Evolutionary conservation across 305 asterid species (phyloP), one percentile per base, ranked within the genome.

Genomic region (Plantago coronopus): DNA sequence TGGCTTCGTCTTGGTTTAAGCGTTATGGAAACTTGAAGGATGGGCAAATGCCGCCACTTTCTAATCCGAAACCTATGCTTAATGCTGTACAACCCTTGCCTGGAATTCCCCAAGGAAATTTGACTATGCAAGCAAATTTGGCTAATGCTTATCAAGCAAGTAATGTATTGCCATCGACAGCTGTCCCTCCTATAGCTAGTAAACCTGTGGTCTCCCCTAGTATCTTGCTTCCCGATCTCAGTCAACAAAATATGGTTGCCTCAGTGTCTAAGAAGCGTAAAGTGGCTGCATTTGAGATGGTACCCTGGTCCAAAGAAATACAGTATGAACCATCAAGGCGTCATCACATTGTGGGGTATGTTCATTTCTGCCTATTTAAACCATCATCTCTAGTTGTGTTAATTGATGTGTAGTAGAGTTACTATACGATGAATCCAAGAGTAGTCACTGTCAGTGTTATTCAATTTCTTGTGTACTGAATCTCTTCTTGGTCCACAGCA

Each of bases 291-390:
- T 62, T 73, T 63, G 79, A 74, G 49, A 67, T 60, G 70, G 75
- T 74, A 57, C 84, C 95, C 20, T 87, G 95, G 94, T 75, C 80
- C 68, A 75, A 78, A 74, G 94, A 84, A 79, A 72, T 84, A 21
- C 65, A 56, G 65, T 63, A 55, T 19, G 70, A 62, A 48, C 59
- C 57, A 57, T 23, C 50, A 43, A 70, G 51, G 70, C 76, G 61
- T 62, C 89, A 70, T 62, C 89, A 70, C 67, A 56, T 63, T 66
- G 72, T 75, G 64, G 76, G 91, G 95, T 88, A 42, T 47, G 78
- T 37, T 37, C 40, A 18, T 48, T 69, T 58, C 68, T 57, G 66
- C 62, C 68, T 65, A 40, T 50, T 63, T n/a, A 47, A 51, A 37
- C 21, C 46, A 5, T 23, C 46, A 5, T 23, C 44, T 25, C 62